Base-by-base conservation (phyloP, 768 basidiomycete genomes). In the Boletellus ananiceps region DNA sequence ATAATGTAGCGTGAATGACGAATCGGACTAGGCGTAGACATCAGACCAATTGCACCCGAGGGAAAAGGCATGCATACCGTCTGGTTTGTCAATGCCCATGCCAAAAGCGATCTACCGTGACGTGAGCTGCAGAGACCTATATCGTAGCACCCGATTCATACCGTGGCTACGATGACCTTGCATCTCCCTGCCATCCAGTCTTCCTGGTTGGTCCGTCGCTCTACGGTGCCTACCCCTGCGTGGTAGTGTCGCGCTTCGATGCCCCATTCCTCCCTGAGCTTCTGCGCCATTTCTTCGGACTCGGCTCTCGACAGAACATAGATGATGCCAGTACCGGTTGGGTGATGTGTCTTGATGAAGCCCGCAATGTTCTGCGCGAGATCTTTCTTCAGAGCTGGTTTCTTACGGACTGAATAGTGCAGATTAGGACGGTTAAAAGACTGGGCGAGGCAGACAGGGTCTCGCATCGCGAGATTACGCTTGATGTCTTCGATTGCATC, bases 391-490 rank as follows among this genome's bases (percentile, higher is more conserved):
- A 69, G 55, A 66, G 74, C 40, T 8, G 57, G 65, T 65, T 85
- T 83, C 52, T 68, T 61, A 44, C 73, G 69, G 71, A 90, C 67
- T 40, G 76, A 71, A 60, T 99, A 99, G 47, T 78, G 74, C 6
- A 99, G 75, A 65, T 99, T 99, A n/a, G 83, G 76, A 4, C 96
- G 86, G 61, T 99, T 97, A 72, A 96, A 96, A 0, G 93, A 94
- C 58, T 91, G 86, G 2, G 72, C 77, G 47, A 95, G 77, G 43
- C 52, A 66, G 19, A 79, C 74, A 9, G 77, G 74, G 46, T 82
- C 79, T 18, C 61, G 63, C 50, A 97, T 78, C 21, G 78, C 71
- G 8, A 98, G 80, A 12, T 80, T 81, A 15, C 72, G 64, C 46
- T 85, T 78, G 60, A 99, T 89, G 67, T 98, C 93, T 18, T 80